Evolutionary conservation across 176 grass and related monocot genomes (phyloP).

Genomic region (Zizania latifolia): DNA sequence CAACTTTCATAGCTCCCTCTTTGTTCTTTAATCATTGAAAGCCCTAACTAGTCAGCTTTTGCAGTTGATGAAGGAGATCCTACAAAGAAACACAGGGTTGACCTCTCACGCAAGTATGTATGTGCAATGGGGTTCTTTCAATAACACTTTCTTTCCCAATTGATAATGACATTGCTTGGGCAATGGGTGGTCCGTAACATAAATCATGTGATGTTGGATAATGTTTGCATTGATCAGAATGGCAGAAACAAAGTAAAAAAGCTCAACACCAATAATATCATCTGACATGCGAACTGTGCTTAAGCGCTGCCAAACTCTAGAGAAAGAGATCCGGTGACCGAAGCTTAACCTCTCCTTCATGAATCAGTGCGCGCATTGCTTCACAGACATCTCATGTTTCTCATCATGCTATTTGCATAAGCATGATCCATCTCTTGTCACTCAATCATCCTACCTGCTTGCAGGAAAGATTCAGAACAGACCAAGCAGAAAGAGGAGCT

Average conservation of each 20-base stretch:
- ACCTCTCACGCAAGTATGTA: conserved; percentile 70
- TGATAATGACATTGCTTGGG: background rate
- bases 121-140: background rate
- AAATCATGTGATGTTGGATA: background rate
- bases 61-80: conserved; percentile 64
- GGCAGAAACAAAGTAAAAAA: conserved; percentile 80
- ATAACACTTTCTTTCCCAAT: background rate
- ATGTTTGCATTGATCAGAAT: conserved; percentile 43
- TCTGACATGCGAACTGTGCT: conserved; percentile 58
- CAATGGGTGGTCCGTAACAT: background rate
- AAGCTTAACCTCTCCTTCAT: conserved; percentile 82
- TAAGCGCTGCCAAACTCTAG: conserved; percentile 59
- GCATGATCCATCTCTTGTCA: background rate
- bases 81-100: conserved; percentile 72
- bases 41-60: conserved; percentile 20
- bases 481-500: conserved; percentile 78
- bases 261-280: conserved; percentile 48
- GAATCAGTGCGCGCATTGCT: conserved; percentile 39
- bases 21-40: background rate
- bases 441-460: background rate
- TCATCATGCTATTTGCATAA: background rate
- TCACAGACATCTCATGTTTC: background rate
- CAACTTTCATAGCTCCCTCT: background rate
- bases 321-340: conserved; percentile 69
- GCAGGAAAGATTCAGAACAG: conserved; percentile 78